Percentiles rank a stretch among this genome's conserved stretches.
Evolutionary conservation across 768 basidiomycete genomes (phyloP).

Genomic region (Hygrophorus russula): DNA sequence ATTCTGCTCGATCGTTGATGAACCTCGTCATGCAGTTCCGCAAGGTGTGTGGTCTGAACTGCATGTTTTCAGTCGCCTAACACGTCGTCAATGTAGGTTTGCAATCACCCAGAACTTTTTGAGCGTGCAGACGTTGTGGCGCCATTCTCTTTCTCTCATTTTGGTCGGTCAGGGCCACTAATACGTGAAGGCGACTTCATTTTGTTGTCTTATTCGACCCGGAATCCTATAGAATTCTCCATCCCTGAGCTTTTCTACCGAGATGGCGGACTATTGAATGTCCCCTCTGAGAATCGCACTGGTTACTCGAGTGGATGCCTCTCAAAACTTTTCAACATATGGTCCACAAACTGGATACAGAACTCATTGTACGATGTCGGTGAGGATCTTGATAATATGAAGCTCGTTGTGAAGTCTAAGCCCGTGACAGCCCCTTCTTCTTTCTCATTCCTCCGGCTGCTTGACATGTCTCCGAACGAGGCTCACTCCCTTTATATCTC

Average conservation of each 20-base stretch:
- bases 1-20: conserved; percentile 91
- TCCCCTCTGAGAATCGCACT: conserved; percentile 45
- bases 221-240: conserved; percentile 72
- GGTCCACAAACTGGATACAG: conserved; percentile 76
- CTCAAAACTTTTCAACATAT: conserved; percentile 75
- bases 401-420: conserved; percentile 1
- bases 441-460: conserved; percentile 73
- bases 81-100: conserved; percentile 43
- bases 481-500: conserved; percentile 49
- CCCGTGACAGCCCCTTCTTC: conserved; percentile 28
- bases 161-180: conserved; percentile 73
- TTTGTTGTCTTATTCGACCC: conserved; percentile 73
- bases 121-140: conserved; percentile 93
- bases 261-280: conserved; percentile 61
- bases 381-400: conserved; percentile 20
- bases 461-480: conserved; percentile 53
- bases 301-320: conserved; percentile 41
- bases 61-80: not conserved
- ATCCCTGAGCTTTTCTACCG: conserved; percentile 70
- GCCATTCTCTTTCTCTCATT: conserved; percentile 81
- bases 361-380: conserved; percentile 56
- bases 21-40: conserved; percentile 99
- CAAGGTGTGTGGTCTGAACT: conserved; percentile 42
- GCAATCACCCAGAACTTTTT: conserved; percentile 97
- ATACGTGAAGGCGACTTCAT: conserved; percentile 82